A percentile compares a stretch with the other conserved stretches of the same genome.
These are phyloP conservation scores for Hypoxylon sp. DNA, from an alignment of 2,329 filamentous ascomycete species.

Conservation along the genomic window DNA sequence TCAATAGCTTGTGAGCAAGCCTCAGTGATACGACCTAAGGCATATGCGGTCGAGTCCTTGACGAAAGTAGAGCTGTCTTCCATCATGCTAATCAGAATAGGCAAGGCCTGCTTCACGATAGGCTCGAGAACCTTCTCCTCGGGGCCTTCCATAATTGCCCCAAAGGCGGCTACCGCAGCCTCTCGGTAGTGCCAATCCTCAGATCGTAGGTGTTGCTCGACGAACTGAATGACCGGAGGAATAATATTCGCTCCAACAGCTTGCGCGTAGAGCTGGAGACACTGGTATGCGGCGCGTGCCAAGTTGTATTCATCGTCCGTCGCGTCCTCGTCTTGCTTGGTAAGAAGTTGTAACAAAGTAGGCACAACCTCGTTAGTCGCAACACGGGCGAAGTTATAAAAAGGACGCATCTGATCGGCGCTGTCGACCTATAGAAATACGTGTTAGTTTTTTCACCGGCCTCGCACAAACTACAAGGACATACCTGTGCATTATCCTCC, in stretches of 20 bases:
- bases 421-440: constrained; percentile 71
- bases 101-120: constrained; percentile 94
- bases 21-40: constrained; percentile 95
- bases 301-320: constrained; percentile 98
- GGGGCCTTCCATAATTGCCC: constrained; percentile 98
- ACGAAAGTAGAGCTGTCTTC: constrained; percentile 91
- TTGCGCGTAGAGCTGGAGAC: constrained; percentile 94
- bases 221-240: constrained; percentile 87
- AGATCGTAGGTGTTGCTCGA: constrained; percentile 88
- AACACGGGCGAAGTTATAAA: constrained; percentile 95
- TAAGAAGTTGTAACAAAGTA: constrained; percentile 87
- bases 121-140: constrained; percentile 93
- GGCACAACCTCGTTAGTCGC: constrained; percentile 95
- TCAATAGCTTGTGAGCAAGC: constrained; percentile 93
- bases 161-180: constrained; percentile 96
- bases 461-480: constrained; percentile 45
- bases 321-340: constrained; percentile 98
- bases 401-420: constrained; percentile 86
- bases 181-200: constrained; percentile 97
- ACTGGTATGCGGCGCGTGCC: constrained; percentile 95
- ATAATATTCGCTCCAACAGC: constrained; percentile 89
- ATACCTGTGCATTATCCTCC: constrained; percentile 89
- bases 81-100: constrained; percentile 92
- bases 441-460: constrained; percentile 28
- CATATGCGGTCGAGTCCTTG: constrained; percentile 95